Evolutionary conservation across 139 green algal genomes (phyloP).

Genomic region (Ettlia oleoabundans): DNA sequence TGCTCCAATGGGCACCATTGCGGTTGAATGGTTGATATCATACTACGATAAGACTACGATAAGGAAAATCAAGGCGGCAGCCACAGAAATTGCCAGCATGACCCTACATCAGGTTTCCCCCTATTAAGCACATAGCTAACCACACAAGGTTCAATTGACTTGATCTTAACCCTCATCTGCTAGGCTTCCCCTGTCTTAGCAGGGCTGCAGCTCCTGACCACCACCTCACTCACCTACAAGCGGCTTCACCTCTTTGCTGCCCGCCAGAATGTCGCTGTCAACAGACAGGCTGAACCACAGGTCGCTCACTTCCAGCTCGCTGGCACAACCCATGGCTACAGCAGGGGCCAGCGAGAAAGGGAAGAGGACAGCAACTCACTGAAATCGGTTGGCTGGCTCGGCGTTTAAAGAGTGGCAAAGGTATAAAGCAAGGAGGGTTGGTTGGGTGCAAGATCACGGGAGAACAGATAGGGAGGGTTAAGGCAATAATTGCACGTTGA

Average conservation of each 20-base stretch:
- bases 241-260: neutral
- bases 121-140: too few species aligned
- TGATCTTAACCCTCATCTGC: too few species aligned
- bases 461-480: too few species aligned
- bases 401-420: neutral
- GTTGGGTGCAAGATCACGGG: too few species aligned
- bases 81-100: neutral
- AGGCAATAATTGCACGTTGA: too few species aligned
- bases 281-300: constrained; percentile 73
- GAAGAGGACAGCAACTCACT: neutral
- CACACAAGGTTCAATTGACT: too few species aligned
- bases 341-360: neutral
- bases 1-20: too few species aligned
- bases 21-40: too few species aligned
- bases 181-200: too few species aligned
- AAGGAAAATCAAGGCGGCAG: neutral
- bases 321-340: constrained; percentile 17
- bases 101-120: neutral
- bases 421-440: neutral
- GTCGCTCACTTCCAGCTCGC: constrained; percentile 11
- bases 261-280: constrained; percentile 55
- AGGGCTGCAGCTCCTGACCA: too few species aligned
- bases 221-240: neutral
- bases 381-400: neutral
- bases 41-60: too few species aligned